phyloP scores from a whole-genome alignment of 2,329 filamentous ascomycete species.

The Aspergillus vadensis region DNA sequence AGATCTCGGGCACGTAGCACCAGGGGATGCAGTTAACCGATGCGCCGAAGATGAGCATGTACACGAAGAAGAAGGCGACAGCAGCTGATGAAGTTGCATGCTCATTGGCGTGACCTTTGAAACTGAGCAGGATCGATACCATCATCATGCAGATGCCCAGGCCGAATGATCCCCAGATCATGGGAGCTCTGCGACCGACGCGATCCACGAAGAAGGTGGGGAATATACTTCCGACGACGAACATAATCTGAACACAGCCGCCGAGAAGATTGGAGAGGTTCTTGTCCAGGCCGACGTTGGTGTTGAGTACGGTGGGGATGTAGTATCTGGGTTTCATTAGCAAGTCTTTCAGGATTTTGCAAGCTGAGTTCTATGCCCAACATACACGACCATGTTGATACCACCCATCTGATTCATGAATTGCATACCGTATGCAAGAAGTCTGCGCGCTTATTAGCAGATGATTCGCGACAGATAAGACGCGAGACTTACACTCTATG shows the following conservation, averaged over 20 bases:
- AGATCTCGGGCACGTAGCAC: constrained; percentile 54
- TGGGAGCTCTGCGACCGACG: constrained; percentile 40
- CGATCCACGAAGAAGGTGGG: constrained; percentile 51
- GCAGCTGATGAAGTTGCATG: constrained; percentile 46
- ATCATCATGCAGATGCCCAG: constrained; percentile 43
- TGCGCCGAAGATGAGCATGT: constrained; percentile 47
- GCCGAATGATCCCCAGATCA: constrained; percentile 39
- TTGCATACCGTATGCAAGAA: constrained; percentile 51
- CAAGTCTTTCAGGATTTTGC: not conserved
- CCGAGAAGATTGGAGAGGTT: constrained; percentile 28
- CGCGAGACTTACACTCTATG: constrained; percentile 37
- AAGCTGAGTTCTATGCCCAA: not conserved
- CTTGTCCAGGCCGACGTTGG: constrained; percentile 27
- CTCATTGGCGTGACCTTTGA: constrained; percentile 41
- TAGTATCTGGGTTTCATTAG: constrained; percentile 16
- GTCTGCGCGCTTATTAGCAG: constrained; percentile 9
- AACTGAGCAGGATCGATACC: constrained; percentile 43
- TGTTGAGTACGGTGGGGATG: constrained; percentile 25
- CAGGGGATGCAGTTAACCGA: constrained; percentile 53
- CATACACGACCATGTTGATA: constrained; percentile 49
- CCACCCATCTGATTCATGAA: constrained; percentile 55
- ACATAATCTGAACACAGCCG: constrained; percentile 33
- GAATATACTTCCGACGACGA: constrained; percentile 41
- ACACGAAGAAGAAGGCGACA: constrained; percentile 53
- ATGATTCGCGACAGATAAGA: not conserved